Base-by-base conservation (phyloP, 139 green algal species). In the Chlamydomonas incerta region DNA sequence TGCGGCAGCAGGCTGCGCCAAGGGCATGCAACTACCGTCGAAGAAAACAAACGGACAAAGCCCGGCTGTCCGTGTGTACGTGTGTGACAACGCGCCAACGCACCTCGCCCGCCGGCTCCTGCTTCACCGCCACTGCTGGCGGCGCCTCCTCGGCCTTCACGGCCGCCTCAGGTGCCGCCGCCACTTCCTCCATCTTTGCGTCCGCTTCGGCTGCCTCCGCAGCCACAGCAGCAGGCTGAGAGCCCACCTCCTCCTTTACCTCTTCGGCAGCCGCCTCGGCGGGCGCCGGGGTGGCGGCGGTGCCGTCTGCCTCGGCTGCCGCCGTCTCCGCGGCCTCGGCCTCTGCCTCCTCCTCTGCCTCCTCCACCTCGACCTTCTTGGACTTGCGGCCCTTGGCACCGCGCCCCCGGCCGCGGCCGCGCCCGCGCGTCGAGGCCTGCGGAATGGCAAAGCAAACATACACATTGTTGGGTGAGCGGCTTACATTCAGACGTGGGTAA, bases 281-380 rank as follows among this genome's bases (percentile, higher is more conserved):
- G 71, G 86, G 72, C 62, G 37, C 76, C n/a, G 47, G 66, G 41
- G 37, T 68, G 26, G 47, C 74, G 33, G 72, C 68, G 2, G 26
- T 58, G 0, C 37, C 46, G 0, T 24, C 71, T 34, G 46, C 34
- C 1, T 67, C 41, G 31, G 66, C 70, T 26, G 73, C 71, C 29
- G 15, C 72, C 21, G 46, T n/a, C 58, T 85, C 72, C 41, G 23
- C 46, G 31, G 67, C 83, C 15, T 46, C 35, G 10, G 33, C 83
- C 55, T 47, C 70, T 18, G 5, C 41, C 57, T 77, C 58, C 28
- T 79, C 88, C 57, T 87, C 55, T 35, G 74, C 67, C 23, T 14
- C 35, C 28, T 82, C 83, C 52, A 83, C 83, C 34, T 86, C 65
- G 14, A 20, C 47, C 77, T 87, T 84, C 3, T 60, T 31, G 1